Base-by-base conservation (phyloP, 805 yeast genomes). In the Cyberlindnera veronae region DNA sequence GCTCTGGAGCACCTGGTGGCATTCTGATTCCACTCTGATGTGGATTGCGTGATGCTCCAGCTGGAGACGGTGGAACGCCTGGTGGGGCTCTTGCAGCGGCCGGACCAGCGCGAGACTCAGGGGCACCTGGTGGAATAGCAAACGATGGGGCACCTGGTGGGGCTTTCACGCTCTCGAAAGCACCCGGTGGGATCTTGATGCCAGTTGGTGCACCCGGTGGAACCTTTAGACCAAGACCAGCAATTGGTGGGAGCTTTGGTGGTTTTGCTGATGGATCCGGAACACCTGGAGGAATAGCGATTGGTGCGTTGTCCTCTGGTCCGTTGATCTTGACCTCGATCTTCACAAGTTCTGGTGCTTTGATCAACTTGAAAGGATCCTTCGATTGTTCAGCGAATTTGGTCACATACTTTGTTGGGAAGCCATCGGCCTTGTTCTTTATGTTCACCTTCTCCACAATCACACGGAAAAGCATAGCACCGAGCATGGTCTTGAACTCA, bases 351-450 rank as follows among this genome's bases (percentile, higher is more conserved):
- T 17, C 31, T 13, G 34, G 34, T 4, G 38, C 34, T 30, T 35
- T 39, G 32, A 39, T 22, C 17, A 49, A 34, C 6, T 9, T 17
- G 20, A 49, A 48, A 33, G 51, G 54, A 9, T 33, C 21, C 26
- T 45, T 43, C 6, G 51, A 48, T 11, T 39, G 30, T 13, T 48
- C 22, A 4, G 54, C 54, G 37, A 34, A 48, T 30, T 40, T 48
- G 8, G 46, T 46, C 19, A 45, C 21, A 20, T 39, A 45, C 29
- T 47, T 47, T 5, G 19, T 21, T 6, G 18, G n/a, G 11, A 16
- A 15, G 3, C 37, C 36, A 3, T 36, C 36, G 6, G 41, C 31
- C 31, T 45, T 47, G 16, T 34, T 39, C 24, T 34, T 26, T 5
- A 36, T n/a, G 34, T 46, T 50, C 11, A 50, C 31, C 24, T 31